phyloP scores from a whole-genome alignment of 768 basidiomycete genomes.

The Tylopilus felleus region DNA sequence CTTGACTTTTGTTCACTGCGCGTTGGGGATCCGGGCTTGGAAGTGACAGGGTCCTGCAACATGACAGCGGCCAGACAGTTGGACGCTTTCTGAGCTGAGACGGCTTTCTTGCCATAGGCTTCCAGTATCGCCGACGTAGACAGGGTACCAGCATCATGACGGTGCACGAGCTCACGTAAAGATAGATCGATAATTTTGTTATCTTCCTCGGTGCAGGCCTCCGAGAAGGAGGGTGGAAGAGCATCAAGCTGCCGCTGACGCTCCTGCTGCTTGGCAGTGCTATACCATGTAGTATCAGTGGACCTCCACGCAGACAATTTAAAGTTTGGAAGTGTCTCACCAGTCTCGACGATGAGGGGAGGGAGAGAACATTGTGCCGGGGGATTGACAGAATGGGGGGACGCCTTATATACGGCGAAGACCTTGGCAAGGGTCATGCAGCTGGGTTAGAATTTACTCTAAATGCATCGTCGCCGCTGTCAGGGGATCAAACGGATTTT shows the following conservation, averaged over 20 bases:
- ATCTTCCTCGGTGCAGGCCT: constrained; percentile 35
- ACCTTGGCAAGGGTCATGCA: background rate
- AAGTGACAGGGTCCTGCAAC: constrained; percentile 30
- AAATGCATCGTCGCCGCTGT: background rate
- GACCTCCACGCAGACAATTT: background rate
- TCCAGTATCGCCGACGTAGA: constrained; percentile 32
- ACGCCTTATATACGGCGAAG: constrained; percentile 4
- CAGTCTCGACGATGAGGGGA: constrained; percentile 30
- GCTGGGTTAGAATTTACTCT: background rate
- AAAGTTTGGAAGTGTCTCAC: constrained; percentile 16
- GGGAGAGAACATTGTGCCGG: constrained; percentile 24
- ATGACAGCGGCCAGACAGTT: constrained; percentile 51
- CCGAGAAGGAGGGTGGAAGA: constrained; percentile 29
- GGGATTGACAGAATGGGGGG: background rate
- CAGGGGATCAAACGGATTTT: background rate
- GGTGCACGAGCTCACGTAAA: constrained; percentile 35
- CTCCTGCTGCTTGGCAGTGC: constrained; percentile 35
- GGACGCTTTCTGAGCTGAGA: constrained; percentile 40
- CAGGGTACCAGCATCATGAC: constrained; percentile 27
- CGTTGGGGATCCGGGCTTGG: constrained; percentile 8
- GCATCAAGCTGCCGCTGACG: constrained; percentile 27
- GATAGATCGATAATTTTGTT: constrained; percentile 35
- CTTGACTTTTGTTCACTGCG: constrained; percentile 1
- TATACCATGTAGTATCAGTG: constrained; percentile 8
- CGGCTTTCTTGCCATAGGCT: constrained; percentile 40